Conservation (phyloP, 257 asterid genomes). For the Salvia hispanica region DNA sequence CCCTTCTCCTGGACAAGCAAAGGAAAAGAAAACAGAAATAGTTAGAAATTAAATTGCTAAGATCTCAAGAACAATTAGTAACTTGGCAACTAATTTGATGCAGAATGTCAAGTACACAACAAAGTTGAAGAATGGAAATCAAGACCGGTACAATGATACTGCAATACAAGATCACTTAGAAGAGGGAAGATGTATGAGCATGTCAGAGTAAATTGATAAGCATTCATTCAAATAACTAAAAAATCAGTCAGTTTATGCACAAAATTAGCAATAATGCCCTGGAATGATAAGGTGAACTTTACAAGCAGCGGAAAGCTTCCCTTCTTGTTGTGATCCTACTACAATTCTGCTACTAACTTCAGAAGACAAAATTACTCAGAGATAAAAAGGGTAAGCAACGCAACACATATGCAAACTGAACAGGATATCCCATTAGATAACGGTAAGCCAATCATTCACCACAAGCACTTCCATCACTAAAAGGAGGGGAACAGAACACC, state of each 20-base stretch:
- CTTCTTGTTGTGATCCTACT: not conserved
- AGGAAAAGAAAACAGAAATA: not conserved
- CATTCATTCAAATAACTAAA: not conserved
- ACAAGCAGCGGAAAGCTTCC: slow-evolving; percentile 5
- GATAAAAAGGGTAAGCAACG: slow-evolving; percentile 9
- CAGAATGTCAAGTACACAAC: not conserved
- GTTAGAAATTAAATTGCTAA: slow-evolving; percentile 12
- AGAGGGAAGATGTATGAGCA: not conserved
- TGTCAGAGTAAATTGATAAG: not conserved
- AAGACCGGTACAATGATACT: slow-evolving; percentile 10
- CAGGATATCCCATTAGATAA: slow-evolving; percentile 13
- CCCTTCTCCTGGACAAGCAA: slow-evolving; percentile 73
- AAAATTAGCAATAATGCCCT: too few species aligned
- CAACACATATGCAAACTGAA: slow-evolving; percentile 17
- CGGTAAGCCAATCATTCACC: slow-evolving; percentile 7
- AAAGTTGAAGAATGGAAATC: slow-evolving; percentile 3
- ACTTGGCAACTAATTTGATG: not conserved
- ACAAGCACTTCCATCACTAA: not conserved
- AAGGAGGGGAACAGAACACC: not conserved
- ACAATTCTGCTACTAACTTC: slow-evolving; percentile 13
- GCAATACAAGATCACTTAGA: not conserved
- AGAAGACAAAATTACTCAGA: not conserved
- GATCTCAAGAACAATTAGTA: not conserved
- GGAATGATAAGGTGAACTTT: slow-evolving; percentile 17
- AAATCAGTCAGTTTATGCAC: slow-evolving; percentile 3